These are phyloP conservation scores for Wickerhamomyces alni DNA, from an alignment of 805 yeast genomes.

Conservation along the genomic window DNA sequence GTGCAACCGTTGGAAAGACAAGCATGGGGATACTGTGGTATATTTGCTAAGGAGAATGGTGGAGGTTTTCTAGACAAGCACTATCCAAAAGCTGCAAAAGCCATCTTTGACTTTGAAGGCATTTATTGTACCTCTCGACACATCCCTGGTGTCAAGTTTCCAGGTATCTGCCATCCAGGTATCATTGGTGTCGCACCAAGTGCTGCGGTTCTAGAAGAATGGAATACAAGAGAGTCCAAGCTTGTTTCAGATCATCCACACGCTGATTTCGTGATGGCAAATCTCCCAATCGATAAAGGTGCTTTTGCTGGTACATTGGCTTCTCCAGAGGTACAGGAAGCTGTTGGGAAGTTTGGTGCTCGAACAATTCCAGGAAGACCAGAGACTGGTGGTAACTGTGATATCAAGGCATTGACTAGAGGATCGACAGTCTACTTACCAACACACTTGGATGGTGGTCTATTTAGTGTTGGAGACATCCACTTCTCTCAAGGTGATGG, in stretches of 20 bases:
- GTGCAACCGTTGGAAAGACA: conserved; percentile 46
- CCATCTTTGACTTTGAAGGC: conserved; percentile 47
- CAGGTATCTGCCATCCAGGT: conserved; percentile 48
- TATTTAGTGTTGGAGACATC: conserved; percentile 41
- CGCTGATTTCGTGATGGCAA: conserved; percentile 28
- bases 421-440: conserved; percentile 46
- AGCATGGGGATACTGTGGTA: conserved; percentile 50
- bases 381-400: conserved; percentile 50
- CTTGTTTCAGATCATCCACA: conserved; percentile 24
- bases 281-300: conserved; percentile 30
- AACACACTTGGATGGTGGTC: conserved; percentile 41
- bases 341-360: conserved; percentile 38
- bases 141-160: conserved; percentile 42
- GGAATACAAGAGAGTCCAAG: conserved; percentile 38
- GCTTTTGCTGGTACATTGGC: conserved; percentile 38
- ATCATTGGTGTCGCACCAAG: conserved; percentile 48
- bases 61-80: conserved; percentile 45
- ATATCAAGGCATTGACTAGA: conserved; percentile 42
- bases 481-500: conserved; percentile 52
- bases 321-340: conserved; percentile 21
- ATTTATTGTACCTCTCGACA: conserved; percentile 44
- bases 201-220: conserved; percentile 33
- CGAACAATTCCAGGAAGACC: conserved; percentile 49
- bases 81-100: conserved; percentile 47
- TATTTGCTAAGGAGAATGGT: conserved; percentile 42